Base-by-base conservation (phyloP, 805 yeast species). In the Huiozyma naganishii region DNA sequence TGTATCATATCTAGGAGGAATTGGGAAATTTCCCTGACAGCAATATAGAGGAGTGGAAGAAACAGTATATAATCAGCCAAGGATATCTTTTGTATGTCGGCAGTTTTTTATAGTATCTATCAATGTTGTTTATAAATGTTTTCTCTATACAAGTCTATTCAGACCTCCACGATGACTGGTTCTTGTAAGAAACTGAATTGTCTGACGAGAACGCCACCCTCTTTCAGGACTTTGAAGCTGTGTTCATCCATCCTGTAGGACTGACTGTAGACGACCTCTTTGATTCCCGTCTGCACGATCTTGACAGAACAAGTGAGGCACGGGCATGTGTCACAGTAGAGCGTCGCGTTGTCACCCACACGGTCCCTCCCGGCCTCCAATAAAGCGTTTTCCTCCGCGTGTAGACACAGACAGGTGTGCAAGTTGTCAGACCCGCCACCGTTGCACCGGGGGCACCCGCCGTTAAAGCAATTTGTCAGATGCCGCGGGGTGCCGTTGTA, bases 401-500 rank as follows among this genome's bases (percentile, higher is more conserved):
- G 99, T 32, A 92, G 65, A 61, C 99, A 92, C 40, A 92, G 64
- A 61, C 99, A 92, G 0, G 97, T 87, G 4, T 82, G 73, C 34
- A 90, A 66, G 1, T 73, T 77, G 2, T 95, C 95, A 2, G 73
- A 63, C 3, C 67, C 66, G 6, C 83, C 89, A 27, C 73, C 66
- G 55, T 92, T 92, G 61, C 99, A 92, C 35, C 98, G 69, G 5
- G 76, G 64, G 62, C 99, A 92, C 1, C 99, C 99, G 23, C 98
- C 98, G 53, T 87, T 90, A 56, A 86, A 89, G 65, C 99, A 92
- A 55, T 92, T 92, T 27, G 70, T 68, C 54, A 87, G 65, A 46
- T 88, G 85, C 36, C 95, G 72, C 8, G 99, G 97, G 0, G 99
- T 92, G 1, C 99, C 99, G 56, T 92, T 92, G 64, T 92, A 92